Evolutionary conservation across 2,329 filamentous ascomycete genomes (phyloP), one percentile per base, ranked within the genome.

Genomic region (Rhynchosporium graminicola): DNA sequence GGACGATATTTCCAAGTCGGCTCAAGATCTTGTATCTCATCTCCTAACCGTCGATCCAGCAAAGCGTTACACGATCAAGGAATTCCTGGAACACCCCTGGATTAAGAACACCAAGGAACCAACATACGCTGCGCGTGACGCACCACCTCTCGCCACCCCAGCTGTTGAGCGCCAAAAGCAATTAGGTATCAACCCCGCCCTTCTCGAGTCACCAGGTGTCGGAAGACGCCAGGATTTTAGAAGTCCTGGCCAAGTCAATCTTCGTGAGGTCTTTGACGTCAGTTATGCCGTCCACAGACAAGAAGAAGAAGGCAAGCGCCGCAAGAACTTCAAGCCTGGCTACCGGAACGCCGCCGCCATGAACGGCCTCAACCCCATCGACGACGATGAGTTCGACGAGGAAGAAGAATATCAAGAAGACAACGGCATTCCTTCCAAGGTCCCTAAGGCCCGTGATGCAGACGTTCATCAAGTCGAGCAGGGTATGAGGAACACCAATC

Each of bases 221-320:
- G 88, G 89, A 33, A 87, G 86, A 66, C 87, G 91, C 20, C 87
- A 89, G 78, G 95, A 99, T 76, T 99, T 98, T 87, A 87, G 95
- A 62, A 98, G 93, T 0, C 95, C 95, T 0, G 95, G 93, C 57
- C 93, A 92, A 2, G 89, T 99, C 77, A 98, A 98, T 74, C 80
- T 99, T 12, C 91, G 95, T 63, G 95, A 99, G 76, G 93, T 98
- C 2, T 99, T 99, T 69, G 95, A 99, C 72, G 94, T 99, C 55
- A 89, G 92, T n/a, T 99, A 99, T 72, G 94, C 95, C 8, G 95
- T 99, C 8, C 95, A 98, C 75, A 83, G 95, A 52, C 92, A 98
- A 76, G 95, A 98, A 77, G 95, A 99, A 75, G 95, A 98, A 76
- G 88, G 87, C 71, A 98, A 97, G 79, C 87, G 92, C 59, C 86